Conservation (phyloP, 805 yeast species). For the Wickerhamomyces sydowiorum region DNA sequence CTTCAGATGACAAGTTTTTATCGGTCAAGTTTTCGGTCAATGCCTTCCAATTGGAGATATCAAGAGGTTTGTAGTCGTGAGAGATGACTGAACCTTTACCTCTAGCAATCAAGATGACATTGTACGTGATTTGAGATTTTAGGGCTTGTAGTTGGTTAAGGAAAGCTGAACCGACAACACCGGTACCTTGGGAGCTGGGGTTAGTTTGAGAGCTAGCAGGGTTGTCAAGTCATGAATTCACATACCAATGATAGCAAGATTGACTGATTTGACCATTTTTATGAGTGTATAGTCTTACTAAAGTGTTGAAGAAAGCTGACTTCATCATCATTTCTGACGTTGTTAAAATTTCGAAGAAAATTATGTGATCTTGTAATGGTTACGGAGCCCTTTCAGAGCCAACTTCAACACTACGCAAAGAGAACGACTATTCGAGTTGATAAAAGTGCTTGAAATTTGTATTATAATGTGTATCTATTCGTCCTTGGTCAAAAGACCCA, state of each 20-base stretch:
- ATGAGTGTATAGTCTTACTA: not conserved
- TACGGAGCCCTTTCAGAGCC: not conserved
- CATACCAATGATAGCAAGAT: constrained; percentile 65
- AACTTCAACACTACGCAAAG: too few relatives aligned
- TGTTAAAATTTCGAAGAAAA: not conserved
- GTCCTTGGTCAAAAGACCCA: constrained; percentile 6
- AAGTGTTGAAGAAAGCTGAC: too few relatives aligned
- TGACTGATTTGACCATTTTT: constrained; percentile 48
- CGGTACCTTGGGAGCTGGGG: constrained; percentile 51
- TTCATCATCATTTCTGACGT: too few relatives aligned
- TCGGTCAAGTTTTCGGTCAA: constrained; percentile 38
- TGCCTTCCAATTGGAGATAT: constrained; percentile 52
- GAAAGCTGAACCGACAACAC: constrained; percentile 93
- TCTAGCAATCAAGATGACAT: constrained; percentile 76
- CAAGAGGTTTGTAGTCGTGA: constrained; percentile 64
- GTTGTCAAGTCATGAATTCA: not conserved
- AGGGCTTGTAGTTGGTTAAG: constrained; percentile 69
- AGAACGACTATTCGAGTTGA: not conserved
- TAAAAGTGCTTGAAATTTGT: too few relatives aligned
- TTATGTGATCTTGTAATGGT: not conserved
- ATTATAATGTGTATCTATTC: not conserved
- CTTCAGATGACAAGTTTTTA: constrained; percentile 46
- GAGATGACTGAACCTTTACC: constrained; percentile 66
- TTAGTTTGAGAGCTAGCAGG: not conserved
- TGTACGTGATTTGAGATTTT: constrained; percentile 56